Percentiles rank a stretch among this genome's conserved stretches.
Evolutionary conservation across 352 stramenopile genomes (phyloP).

Genomic region (Phytophthora citricola): DNA sequence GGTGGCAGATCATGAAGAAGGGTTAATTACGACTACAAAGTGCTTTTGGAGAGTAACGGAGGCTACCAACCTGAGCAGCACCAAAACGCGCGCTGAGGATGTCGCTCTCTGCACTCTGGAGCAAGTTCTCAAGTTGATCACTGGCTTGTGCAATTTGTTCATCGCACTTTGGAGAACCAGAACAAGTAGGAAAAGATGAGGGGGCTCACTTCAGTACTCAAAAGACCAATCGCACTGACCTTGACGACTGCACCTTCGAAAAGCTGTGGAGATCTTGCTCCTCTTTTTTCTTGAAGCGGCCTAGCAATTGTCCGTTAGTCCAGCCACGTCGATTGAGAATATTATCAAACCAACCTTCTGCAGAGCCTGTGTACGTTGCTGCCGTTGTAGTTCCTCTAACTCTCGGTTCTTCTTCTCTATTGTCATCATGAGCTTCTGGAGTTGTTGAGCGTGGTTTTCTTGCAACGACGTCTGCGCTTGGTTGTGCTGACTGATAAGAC

Average conservation of each 20-base stretch:
- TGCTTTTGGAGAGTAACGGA: background rate
- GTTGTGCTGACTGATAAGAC: constrained; percentile 20
- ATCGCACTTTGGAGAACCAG: constrained; percentile 48
- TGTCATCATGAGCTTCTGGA: constrained; percentile 28
- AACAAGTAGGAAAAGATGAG: constrained; percentile 4
- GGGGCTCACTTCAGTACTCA: background rate
- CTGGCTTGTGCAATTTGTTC: constrained; percentile 46
- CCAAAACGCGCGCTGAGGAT: constrained; percentile 52
- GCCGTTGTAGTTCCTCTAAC: constrained; percentile 22
- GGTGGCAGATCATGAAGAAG: background rate
- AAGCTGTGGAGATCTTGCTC: constrained; percentile 42
- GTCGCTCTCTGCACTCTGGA: constrained; percentile 53
- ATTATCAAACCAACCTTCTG: constrained; percentile 30
- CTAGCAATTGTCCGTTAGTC: constrained; percentile 20
- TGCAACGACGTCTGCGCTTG: constrained; percentile 12
- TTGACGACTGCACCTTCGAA: constrained; percentile 44
- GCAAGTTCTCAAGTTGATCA: constrained; percentile 53
- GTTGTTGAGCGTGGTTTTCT: constrained; percentile 23
- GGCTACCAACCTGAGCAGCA: constrained; percentile 48
- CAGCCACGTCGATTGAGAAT: background rate
- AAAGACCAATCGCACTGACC: constrained; percentile 6
- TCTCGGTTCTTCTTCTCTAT: constrained; percentile 35
- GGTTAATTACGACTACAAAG: background rate
- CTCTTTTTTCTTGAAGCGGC: constrained; percentile 16
- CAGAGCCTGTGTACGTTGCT: constrained; percentile 12